Base-by-base conservation (phyloP, 192 early-diverging fungal species). In the Podila horticola region DNA sequence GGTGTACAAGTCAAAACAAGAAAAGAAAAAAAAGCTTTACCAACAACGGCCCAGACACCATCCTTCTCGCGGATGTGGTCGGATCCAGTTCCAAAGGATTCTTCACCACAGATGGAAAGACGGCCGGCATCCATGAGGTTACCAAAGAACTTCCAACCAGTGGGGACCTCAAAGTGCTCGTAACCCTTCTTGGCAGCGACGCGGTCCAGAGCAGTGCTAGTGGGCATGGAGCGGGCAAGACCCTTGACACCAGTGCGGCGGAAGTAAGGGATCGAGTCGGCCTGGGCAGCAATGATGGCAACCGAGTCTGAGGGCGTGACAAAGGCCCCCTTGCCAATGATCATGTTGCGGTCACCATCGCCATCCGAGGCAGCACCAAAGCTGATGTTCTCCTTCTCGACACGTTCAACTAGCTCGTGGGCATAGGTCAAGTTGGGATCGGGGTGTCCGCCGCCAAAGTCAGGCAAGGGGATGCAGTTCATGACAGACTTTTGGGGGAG, bases 41-140 rank as follows among this genome's bases (percentile, higher is more conserved):
- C 91, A 34, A 99, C 79, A 59, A 98, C 84, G 28, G 98, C 98
- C 98, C 98, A 99, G 63, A 99, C 84, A 58, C 98, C 98, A 86
- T 99, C 98, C 88, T 99, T 99, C 81, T 99, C 98, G 63, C 98
- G 95, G 64, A 99, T 97, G 67, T 98, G 97, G 85, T 98, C 97
- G 0, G 96, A 97, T 63, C 98, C 98, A 17, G 98, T 99, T 62
- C 98, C 98, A 84, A 99, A 99, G 7, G 93, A 94, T 85, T 99
- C 98, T 75, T 99, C 98, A 63, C 98, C 98, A 75, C 98, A 99
- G 69, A 99, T 95, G 2, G 95, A 96, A 68, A 95, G 87, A 55
- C 93, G 87, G 20, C 93, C 93, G 34, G 96, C 97, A 79, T 99
- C 98, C 97, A 99, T 97, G 51, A 99, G 84, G 87, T 98, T 98